Evolutionary conservation across 2,329 filamentous ascomycete genomes (phyloP).

Genomic region (Verticillium klebahnii): DNA sequence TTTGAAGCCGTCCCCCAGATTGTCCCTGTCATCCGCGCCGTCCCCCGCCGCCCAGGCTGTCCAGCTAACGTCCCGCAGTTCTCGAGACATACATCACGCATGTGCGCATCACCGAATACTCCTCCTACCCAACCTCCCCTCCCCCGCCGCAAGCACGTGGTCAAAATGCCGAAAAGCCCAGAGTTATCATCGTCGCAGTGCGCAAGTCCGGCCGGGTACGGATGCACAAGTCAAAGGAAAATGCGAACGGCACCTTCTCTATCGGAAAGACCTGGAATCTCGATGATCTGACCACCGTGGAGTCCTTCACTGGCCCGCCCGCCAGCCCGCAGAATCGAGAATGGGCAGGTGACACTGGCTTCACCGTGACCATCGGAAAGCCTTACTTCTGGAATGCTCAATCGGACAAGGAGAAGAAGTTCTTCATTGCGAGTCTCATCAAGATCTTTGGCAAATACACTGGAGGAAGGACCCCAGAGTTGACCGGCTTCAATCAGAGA

Average conservation of each 20-base stretch:
- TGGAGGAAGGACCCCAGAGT: constrained; percentile 71
- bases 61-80: constrained; percentile 39
- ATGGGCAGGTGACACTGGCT: constrained; percentile 81
- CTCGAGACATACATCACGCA: constrained; percentile 97
- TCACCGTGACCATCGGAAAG: constrained; percentile 84
- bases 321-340: constrained; percentile 56
- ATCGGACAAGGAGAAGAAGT: constrained; percentile 94
- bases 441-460: constrained; percentile 98
- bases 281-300: constrained; percentile 76
- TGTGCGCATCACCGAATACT: constrained; percentile 85
- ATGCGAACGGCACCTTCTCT: constrained; percentile 87
- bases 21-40: background rate
- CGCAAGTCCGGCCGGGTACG: constrained; percentile 87
- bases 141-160: constrained; percentile 73
- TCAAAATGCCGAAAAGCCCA: constrained; percentile 74
- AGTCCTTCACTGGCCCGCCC: constrained; percentile 68
- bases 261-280: constrained; percentile 98
- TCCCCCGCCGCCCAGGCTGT: constrained; percentile 1
- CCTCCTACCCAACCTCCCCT: constrained; percentile 74
- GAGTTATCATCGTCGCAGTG: constrained; percentile 90
- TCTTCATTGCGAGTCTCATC: constrained; percentile 92
- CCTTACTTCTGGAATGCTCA: constrained; percentile 96
- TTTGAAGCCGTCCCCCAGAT: constrained; percentile 6
- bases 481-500: constrained; percentile 76
- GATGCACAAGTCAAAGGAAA: constrained; percentile 96